phyloP scores from a whole-genome alignment of 345 rosid species.

The Citropsis articulata region DNA sequence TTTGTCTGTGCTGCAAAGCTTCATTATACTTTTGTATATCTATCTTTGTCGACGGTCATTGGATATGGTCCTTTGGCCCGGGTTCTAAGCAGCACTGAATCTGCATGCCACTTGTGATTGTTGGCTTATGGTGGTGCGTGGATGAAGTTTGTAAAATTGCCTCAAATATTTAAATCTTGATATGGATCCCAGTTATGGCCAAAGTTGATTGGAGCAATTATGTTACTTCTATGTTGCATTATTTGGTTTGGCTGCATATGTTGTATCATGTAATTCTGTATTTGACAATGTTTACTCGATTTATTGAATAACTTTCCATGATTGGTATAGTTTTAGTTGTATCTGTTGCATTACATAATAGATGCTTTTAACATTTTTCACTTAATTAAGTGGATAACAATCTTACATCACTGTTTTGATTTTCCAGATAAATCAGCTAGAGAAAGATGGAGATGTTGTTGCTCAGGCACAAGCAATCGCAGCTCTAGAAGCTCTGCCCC shows the following conservation, averaged over 20 bases:
- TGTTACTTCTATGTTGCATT: background rate
- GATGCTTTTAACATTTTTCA: background rate
- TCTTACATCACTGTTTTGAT: constrained; percentile 8
- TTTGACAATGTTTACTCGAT: background rate
- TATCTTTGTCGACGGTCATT: background rate
- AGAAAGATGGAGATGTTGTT: constrained; percentile 96
- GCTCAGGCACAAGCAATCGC: constrained; percentile 91
- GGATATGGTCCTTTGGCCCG: background rate
- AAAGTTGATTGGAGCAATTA: background rate
- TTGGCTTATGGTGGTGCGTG: background rate
- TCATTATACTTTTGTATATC: background rate
- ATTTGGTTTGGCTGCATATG: background rate
- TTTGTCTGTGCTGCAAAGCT: constrained; percentile 6
- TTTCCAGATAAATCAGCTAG: constrained; percentile 80
- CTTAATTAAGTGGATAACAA: background rate
- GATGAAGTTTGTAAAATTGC: background rate
- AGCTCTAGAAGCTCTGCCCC: constrained; percentile 69
- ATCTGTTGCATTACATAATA: background rate
- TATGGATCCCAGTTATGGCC: background rate
- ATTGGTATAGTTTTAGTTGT: background rate
- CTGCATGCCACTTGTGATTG: background rate
- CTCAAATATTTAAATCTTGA: background rate
- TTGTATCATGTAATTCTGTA: background rate
- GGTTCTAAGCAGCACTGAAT: background rate
- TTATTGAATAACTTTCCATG: background rate